Conservation (phyloP, 2,329 filamentous ascomycete genomes). For the Colletotrichum nymphaeae region DNA sequence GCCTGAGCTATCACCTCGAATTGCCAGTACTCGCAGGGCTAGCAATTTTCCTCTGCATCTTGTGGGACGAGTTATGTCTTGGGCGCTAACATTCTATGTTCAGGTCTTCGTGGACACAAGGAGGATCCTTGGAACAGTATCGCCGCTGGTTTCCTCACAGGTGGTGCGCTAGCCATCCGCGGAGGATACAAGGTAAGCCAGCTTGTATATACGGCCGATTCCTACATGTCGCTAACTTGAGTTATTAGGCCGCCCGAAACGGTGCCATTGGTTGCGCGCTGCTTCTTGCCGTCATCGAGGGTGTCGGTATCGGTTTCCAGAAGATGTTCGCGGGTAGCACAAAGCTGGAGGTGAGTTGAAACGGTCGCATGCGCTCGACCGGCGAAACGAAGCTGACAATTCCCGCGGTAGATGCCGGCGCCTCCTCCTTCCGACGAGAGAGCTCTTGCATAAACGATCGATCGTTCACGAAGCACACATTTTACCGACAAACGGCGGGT, state of each 20-base stretch:
- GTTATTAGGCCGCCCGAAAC: constrained; percentile 78
- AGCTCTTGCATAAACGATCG: constrained; percentile 45
- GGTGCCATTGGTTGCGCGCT: constrained; percentile 96
- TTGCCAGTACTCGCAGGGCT: too few relatives aligned
- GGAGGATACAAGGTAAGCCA: constrained; percentile 77
- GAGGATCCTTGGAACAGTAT: constrained; percentile 93
- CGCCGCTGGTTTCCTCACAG: constrained; percentile 96
- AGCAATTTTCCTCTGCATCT: not conserved
- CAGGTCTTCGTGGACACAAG: constrained; percentile 74
- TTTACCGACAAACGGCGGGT: constrained; percentile 4
- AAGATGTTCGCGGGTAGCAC: constrained; percentile 94
- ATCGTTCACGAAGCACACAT: not conserved
- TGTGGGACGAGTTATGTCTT: not conserved
- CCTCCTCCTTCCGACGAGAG: constrained; percentile 46
- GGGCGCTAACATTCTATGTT: not conserved
- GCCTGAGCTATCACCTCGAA: not conserved
- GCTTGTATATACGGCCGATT: not conserved
- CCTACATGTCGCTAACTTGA: not conserved
- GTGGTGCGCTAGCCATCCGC: constrained; percentile 89
- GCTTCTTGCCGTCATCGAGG: constrained; percentile 84
- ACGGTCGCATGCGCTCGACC: not conserved
- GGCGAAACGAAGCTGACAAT: constrained; percentile 27
- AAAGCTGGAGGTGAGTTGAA: constrained; percentile 75
- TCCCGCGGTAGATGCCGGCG: constrained; percentile 40
- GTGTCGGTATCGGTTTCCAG: constrained; percentile 95